phyloP scores from a whole-genome alignment of 768 basidiomycete species.

The Russula ochroleuca region DNA sequence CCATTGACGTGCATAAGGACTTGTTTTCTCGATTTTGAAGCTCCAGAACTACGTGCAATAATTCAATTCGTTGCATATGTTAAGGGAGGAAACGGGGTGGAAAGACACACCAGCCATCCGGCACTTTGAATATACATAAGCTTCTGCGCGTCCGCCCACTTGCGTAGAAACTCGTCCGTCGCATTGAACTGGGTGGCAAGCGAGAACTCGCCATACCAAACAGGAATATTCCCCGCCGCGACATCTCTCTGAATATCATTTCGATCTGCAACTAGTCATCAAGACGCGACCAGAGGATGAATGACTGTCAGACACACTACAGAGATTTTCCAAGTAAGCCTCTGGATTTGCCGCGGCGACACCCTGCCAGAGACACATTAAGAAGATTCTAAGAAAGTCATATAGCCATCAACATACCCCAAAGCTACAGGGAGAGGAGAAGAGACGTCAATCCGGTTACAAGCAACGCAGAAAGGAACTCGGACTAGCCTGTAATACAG shows the following conservation, averaged over 20 bases:
- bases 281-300: not conserved
- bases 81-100: not conserved
- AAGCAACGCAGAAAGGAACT: not conserved
- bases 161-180: conserved; percentile 52
- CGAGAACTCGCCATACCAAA: conserved; percentile 59
- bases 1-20: conserved; percentile 58
- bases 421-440: conserved; percentile 39
- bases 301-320: conserved; percentile 48
- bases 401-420: conserved; percentile 42
- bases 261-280: conserved; percentile 44
- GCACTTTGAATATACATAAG: conserved; percentile 53
- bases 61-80: not conserved
- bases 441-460: not conserved
- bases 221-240: conserved; percentile 42
- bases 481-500: conserved; percentile 63
- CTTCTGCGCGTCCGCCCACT: conserved; percentile 79
- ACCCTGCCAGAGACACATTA: conserved; percentile 42
- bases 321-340: conserved; percentile 63
- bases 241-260: conserved; percentile 49
- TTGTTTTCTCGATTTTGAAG: conserved; percentile 64
- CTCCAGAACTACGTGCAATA: conserved; percentile 53
- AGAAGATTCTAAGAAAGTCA: not conserved
- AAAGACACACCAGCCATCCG: conserved; percentile 60
- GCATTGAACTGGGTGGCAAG: conserved; percentile 62
- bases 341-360: conserved; percentile 61